These are phyloP conservation scores for Chlorella variabilis DNA, from an alignment of 163 green algal genomes.

Conservation along the genomic window DNA sequence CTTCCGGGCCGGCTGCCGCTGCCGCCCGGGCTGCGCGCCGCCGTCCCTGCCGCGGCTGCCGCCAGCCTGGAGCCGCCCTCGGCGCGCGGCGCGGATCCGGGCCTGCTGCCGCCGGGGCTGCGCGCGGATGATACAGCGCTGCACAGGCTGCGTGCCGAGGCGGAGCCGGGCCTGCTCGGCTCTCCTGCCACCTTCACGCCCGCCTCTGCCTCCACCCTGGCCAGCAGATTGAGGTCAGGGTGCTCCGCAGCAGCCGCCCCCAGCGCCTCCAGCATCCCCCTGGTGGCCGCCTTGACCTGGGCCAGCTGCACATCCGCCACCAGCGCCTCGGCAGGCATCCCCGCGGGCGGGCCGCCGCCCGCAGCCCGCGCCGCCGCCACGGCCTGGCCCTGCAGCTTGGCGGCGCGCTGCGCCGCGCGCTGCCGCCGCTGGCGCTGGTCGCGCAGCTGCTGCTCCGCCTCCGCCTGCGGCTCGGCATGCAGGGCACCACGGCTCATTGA, in stretches of 20 bases:
- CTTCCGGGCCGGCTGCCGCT: not conserved
- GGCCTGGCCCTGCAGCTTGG: not conserved
- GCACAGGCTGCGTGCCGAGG: constrained; percentile 1
- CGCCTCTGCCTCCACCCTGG: constrained; percentile 15
- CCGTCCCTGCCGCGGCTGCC: not conserved
- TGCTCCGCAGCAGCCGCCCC: constrained; percentile 14
- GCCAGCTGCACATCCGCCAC: constrained; percentile 17
- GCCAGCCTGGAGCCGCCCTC: no score
- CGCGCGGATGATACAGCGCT: not conserved
- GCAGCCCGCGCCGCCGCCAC: not conserved
- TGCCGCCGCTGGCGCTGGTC: constrained; percentile 19
- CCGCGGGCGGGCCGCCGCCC: not conserved
- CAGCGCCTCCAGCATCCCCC: constrained; percentile 27
- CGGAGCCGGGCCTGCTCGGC: constrained; percentile 1
- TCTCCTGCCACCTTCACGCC: constrained; percentile 16
- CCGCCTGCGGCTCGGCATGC: not conserved
- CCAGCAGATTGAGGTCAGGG: not conserved
- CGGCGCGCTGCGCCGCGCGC: constrained; percentile 13
- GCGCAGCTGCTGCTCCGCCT: not conserved
- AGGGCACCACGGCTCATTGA: not conserved
- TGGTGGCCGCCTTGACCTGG: constrained; percentile 20
- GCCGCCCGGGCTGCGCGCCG: not conserved
- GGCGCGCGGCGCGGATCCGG: not conserved
- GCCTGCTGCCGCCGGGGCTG: not conserved
- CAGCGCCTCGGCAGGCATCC: not conserved